Base-by-base conservation (phyloP, 202 grass and related monocot species). In the Brachypodium distachyon region DNA sequence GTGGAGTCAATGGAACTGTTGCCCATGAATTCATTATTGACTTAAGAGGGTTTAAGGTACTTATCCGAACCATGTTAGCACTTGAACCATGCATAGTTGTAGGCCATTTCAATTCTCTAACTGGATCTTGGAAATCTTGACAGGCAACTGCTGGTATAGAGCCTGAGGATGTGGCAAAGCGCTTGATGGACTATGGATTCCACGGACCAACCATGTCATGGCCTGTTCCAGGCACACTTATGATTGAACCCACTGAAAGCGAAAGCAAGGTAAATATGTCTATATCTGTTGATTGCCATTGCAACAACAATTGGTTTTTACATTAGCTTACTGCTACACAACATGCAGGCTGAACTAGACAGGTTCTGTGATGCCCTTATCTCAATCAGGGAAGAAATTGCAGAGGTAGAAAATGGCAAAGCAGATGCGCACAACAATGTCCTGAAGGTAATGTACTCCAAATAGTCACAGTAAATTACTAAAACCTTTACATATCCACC, bases 221-320 rank as follows among this genome's bases (percentile, higher is more conserved):
- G 96, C 96, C 96, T 71, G 96, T 99, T 57, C 92, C 96, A 71
- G 96, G 96, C 48, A 99, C 96, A 54, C 96, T 98, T 81, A 98
- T 99, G 96, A 93, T 99, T 76, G 96, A 99, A 79, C 96, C 96
- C 44, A 99, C 96, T 43, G 96, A 99, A 86, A 99, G 96, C 81
- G 96, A 99, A 92, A 92, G 85, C 96, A 99, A 99, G 81, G 96
- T 96, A 83, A 58, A 28, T 29, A 68, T 40, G 13, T 26, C 78
- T 13, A 18, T 31, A 61, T 57, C 13, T 29, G 18, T 68, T 83
- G 43, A 29, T 62, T 79, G 42, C n/a, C 19, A 18, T 66, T 18
- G 28, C 74, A 61, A 28, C 12, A 59, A 9, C 31, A 17, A 2
- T 39, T 71, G 32, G 33, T 19, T 78, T 84, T 58, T 36, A 19